Base-by-base conservation (phyloP, 306 rosid genomes). In the Albizia julibrissin region DNA sequence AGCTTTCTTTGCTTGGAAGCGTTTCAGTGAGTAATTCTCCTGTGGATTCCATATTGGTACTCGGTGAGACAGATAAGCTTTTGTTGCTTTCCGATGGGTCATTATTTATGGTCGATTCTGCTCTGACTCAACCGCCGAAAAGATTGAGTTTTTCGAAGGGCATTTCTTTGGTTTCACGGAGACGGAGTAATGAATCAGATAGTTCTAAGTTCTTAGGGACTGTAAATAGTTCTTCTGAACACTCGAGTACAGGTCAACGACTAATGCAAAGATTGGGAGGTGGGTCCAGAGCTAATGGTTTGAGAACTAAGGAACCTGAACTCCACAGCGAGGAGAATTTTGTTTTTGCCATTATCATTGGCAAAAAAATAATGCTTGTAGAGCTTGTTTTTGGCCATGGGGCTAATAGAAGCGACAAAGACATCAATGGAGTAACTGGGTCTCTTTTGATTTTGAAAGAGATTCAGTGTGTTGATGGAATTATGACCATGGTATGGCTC, bases 401-500 rank as follows among this genome's bases (percentile, higher is more conserved):
- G 83, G 69, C 79, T 54, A 90, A 87, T 62, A 87, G 83, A 82
- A 86, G 80, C 82, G 97, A 91, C 26, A 84, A 68, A 58, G 92
- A 90, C 50, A 54, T 61, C 3, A 84, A 80, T 71, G 91, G 85
- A 62, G 40, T 79, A 66, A 61, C 68, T 62, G 97, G 88, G 26
- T 80, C 90, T 71, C 80, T 92, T 61, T 88, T 88, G 71, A 85
- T 93, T 81, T 87, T 95, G 78, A 93, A 91, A 65, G 98, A 93
- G 89, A 80, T 93, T 89, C 98, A 87, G 78, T 89, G 92, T 75
- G 88, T 87, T 59, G 98, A 95, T 85, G 99, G 94, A 66, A 87
- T 91, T 77, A 76, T 83, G 86, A 44, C 92, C 10, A 89, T 92
- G 94, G 97, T 93, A 73, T 95, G 99, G 98, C 89, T 95, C 42